Evolutionary conservation across 345 rosid species (phyloP).

Genomic region (Salix caprea): DNA sequence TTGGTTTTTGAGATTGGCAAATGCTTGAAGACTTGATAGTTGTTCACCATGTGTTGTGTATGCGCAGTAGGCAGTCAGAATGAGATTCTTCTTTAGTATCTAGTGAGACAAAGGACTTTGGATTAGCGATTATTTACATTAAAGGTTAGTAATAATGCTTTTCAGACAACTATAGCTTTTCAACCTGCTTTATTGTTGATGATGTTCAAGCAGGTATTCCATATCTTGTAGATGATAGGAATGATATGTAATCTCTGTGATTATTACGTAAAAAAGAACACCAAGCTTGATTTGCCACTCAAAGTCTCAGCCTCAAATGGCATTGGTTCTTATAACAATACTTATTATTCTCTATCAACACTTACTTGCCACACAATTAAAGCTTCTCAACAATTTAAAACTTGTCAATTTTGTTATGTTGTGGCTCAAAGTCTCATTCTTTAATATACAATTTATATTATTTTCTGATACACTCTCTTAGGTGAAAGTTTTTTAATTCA

Average conservation of each 20-base stretch:
- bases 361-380: not conserved
- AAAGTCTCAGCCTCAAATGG: not conserved
- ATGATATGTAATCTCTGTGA: slow-evolving; percentile 27
- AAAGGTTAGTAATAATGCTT: slow-evolving; percentile 28
- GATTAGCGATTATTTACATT: slow-evolving; percentile 27
- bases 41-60: slow-evolving; percentile 50
- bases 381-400: not conserved
- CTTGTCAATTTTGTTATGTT: not conserved
- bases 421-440: no score
- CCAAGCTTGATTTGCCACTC: slow-evolving; percentile 2
- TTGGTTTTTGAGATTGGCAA: slow-evolving; percentile 1
- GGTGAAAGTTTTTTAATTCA: no score
- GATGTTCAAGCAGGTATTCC: slow-evolving; percentile 20
- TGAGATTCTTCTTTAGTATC: slow-evolving; percentile 45
- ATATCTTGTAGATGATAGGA: slow-evolving; percentile 17
- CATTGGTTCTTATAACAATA: not conserved
- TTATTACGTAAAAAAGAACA: slow-evolving; percentile 15
- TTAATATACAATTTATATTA: no score
- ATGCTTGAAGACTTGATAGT: slow-evolving; percentile 18
- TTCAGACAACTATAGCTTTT: slow-evolving; percentile 6
- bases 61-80: slow-evolving; percentile 45
- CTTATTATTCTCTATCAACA: not conserved
- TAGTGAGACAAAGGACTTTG: slow-evolving; percentile 18
- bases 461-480: no score
- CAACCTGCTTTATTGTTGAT: slow-evolving; percentile 16